Conservation (phyloP, 176 grass and related monocot genomes). For the Eragrostis nindensis region DNA sequence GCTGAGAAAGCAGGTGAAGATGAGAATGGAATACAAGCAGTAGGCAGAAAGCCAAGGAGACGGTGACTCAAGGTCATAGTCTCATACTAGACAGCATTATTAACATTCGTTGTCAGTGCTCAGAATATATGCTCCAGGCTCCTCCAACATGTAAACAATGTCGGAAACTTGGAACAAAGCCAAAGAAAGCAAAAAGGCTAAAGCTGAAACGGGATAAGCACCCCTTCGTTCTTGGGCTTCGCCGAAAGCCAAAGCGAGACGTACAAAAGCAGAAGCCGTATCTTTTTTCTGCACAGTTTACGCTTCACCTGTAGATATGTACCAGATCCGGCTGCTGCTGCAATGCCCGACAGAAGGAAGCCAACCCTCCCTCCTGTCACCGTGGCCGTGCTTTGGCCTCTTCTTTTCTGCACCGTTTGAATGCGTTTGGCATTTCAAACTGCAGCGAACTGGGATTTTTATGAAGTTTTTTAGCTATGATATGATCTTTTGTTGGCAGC, state of each 20-base stretch:
- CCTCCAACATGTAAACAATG: neutral
- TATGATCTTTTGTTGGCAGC: neutral
- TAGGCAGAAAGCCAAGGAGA: neutral
- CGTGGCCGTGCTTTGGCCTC: neutral
- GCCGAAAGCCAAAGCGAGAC: neutral
- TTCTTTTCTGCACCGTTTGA: neutral
- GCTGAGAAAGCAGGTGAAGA: no score
- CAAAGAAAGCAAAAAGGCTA: neutral
- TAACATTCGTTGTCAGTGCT: neutral
- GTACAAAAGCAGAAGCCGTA: neutral
- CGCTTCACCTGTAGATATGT: neutral
- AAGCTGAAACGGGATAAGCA: neutral
- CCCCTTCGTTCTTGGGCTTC: neutral
- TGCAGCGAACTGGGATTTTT: neutral
- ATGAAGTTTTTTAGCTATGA: neutral
- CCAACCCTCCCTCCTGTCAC: neutral
- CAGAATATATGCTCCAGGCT: slow-evolving; percentile 21
- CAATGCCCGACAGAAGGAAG: neutral
- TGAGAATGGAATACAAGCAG: neutral
- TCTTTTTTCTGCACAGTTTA: neutral
- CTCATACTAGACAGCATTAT: neutral
- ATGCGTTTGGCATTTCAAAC: neutral
- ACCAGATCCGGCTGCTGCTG: slow-evolving; percentile 4
- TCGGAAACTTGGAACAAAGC: neutral
- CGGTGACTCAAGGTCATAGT: neutral